Conservation (phyloP, 139 green algal genomes). For the Limnomonas spitsbergensis region DNA sequence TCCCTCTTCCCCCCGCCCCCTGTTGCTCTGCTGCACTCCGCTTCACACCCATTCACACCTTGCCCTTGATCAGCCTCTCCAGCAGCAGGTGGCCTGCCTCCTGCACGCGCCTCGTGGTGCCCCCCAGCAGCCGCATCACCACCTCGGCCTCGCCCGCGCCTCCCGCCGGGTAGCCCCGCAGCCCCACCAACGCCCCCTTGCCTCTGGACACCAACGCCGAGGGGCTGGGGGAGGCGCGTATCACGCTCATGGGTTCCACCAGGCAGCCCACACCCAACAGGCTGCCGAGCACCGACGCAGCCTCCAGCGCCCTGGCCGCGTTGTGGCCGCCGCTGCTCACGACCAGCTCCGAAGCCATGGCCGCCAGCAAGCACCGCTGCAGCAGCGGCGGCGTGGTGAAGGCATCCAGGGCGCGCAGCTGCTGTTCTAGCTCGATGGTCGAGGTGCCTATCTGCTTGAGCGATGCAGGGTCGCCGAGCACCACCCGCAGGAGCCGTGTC, state of each 20-base stretch:
- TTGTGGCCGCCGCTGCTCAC: background rate
- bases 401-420: background rate
- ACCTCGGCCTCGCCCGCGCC: background rate
- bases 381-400: background rate
- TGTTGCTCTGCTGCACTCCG: too few relatives aligned
- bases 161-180: background rate
- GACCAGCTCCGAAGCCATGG: background rate
- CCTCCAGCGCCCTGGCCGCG: background rate
- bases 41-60: too few relatives aligned
- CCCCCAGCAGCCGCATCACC: background rate
- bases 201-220: background rate
- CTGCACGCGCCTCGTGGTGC: background rate
- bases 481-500: background rate
- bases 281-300: background rate
- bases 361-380: background rate
- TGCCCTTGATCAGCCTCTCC: background rate
- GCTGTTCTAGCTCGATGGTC: background rate
- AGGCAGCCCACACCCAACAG: background rate
- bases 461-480: constrained; percentile 1
- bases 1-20: too few relatives aligned
- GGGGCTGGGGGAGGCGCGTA: background rate
- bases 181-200: background rate
- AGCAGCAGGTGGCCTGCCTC: constrained; percentile 15
- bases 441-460: background rate
- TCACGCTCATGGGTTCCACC: background rate